phyloP scores from a whole-genome alignment of 768 basidiomycete species.

The Podaxis carcinomalis region DNA sequence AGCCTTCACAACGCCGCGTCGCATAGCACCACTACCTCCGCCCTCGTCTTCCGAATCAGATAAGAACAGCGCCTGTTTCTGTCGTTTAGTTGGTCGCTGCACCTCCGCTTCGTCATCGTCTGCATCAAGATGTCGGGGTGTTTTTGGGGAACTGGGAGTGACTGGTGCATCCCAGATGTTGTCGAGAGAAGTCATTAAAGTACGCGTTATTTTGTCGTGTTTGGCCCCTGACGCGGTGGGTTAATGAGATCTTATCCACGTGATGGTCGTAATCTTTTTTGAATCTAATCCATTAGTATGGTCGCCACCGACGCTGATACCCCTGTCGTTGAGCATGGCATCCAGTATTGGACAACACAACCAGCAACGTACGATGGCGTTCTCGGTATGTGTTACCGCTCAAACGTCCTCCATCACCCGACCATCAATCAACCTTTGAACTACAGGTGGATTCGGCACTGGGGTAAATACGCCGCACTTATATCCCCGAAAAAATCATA shows the following conservation, averaged over 20 bases:
- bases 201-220: conserved; percentile 41
- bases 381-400: conserved; percentile 36
- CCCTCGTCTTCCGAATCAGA: conserved; percentile 54
- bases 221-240: conserved; percentile 25
- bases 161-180: conserved; percentile 60
- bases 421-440: not conserved
- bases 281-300: conserved; percentile 1
- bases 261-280: conserved; percentile 15
- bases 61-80: conserved; percentile 48
- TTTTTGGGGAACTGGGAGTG: conserved; percentile 18
- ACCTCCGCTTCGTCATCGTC: conserved; percentile 18
- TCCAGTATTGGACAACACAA: conserved; percentile 83
- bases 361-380: conserved; percentile 86
- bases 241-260: conserved; percentile 17
- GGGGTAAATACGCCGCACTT: conserved; percentile 46
- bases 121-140: conserved; percentile 7
- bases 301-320: conserved; percentile 19
- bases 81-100: conserved; percentile 29
- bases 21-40: conserved; percentile 26
- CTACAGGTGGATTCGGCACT: conserved; percentile 34
- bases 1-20: conserved; percentile 18
- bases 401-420: not conserved
- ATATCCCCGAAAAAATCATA: not conserved
- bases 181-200: conserved; percentile 38
- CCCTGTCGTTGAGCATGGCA: conserved; percentile 69